Base-by-base conservation (phyloP, 2,329 filamentous ascomycete genomes). In the Grosmannia serpens region DNA sequence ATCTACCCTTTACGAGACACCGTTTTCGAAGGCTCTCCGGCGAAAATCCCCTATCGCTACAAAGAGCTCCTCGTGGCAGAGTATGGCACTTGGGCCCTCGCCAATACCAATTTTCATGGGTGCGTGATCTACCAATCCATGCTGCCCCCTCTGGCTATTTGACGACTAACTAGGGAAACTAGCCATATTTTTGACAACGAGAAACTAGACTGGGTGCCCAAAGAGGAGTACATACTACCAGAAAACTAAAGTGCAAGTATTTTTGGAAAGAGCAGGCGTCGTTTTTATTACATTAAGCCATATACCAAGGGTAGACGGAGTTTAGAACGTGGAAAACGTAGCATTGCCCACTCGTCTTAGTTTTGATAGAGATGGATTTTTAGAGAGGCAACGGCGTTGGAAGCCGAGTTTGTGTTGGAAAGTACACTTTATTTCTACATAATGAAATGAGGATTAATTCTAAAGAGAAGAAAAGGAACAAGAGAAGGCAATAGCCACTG, bases 1-100 rank as follows among this genome's bases (percentile, higher is more conserved):
- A 73, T 91, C 13, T 89, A 84, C 65, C 87, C 87, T 0, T 73
- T 91, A 66, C 76, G 84, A n/a, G 78, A 83, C 60, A 87, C 83
- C 1, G 78, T 75, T 1, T 90, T 88, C 59, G 87, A 90, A 65
- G 85, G 83, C 0, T 77, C 84, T 0, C 73, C 77, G 0, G 85
- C 80, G 52, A 84, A 84, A 70, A 84, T 90, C 27, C 87, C 87
- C 0, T 84, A 78, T 64, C 71, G 74, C 9, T 86, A 84, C 65
- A 75, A 78, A 60, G 78, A 82, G 53, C 75, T 86, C 54, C 70
- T 87, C 1, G 72, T 73, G 24, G 74, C 79, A 11, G 83, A 86
- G 65, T 87, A 86, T 63, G 71, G 77, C 4, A 66, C 74, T 53
- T 75, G 72, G 51, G 75, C 82, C 0, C 65, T 87, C 59, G 74